phyloP scores from a whole-genome alignment of 2,329 filamentous ascomycete species.

The Diplodia scrobiculata region DNA sequence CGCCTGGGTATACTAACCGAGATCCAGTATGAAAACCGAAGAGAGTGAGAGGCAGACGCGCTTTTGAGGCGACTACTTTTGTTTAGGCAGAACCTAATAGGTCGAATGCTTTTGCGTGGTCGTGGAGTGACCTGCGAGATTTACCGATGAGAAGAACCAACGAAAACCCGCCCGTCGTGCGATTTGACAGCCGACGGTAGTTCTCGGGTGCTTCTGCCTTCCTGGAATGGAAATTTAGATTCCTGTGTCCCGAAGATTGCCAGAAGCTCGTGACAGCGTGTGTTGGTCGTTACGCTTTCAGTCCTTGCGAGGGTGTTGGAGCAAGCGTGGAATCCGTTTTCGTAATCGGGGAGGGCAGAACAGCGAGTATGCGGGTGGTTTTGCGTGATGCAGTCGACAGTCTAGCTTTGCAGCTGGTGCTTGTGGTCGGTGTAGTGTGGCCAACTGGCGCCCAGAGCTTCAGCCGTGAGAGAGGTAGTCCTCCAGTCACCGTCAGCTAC shows the following conservation, averaged over 20 bases:
- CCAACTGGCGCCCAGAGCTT: conserved; percentile 26
- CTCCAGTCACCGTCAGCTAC: conserved; percentile 51
- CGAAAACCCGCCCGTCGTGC: conserved; percentile 42
- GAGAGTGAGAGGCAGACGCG: conserved; percentile 31
- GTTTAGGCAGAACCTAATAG: conserved; percentile 29
- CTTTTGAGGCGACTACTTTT: conserved; percentile 30
- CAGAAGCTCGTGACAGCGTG: conserved; percentile 26
- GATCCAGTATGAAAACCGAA: conserved; percentile 26
- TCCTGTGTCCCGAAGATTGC: conserved; percentile 20
- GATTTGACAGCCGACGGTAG: conserved; percentile 34
- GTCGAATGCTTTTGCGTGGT: conserved; percentile 32
- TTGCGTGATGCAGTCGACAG: conserved; percentile 23
- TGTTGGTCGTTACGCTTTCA: conserved; percentile 22
- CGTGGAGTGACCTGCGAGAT: conserved; percentile 45
- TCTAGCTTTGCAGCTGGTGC: conserved; percentile 21
- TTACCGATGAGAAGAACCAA: conserved; percentile 47
- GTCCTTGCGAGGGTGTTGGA: conserved; percentile 27
- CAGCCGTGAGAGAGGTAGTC: conserved; percentile 18
- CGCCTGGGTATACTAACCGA: conserved; percentile 30
- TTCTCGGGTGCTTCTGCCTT: conserved; percentile 28
- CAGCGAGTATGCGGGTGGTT: conserved; percentile 14
- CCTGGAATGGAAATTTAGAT: conserved; percentile 12
- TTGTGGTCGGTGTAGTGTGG: conserved; percentile 18
- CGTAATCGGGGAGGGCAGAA: conserved; percentile 18
- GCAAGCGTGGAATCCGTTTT: conserved; percentile 25